Conservation (phyloP, 2,329 filamentous ascomycete species). For the Amauroascus verrucosus region DNA sequence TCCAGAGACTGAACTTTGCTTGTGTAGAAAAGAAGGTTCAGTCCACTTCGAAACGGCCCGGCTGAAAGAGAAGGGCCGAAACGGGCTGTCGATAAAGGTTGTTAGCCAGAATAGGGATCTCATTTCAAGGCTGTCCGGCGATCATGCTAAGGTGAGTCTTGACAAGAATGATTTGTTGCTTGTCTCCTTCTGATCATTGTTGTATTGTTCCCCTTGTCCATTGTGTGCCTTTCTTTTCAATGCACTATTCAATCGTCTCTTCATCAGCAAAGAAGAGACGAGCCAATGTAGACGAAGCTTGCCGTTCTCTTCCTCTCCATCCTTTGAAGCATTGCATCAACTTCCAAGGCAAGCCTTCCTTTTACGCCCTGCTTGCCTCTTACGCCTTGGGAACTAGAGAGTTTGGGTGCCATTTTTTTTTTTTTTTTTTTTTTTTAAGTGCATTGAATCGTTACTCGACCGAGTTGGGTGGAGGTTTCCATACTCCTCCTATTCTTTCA, state of each 20-base stretch:
- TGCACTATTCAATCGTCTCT: too few species aligned
- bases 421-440: too few species aligned
- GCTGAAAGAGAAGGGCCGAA: too few species aligned
- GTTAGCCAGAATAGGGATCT: not conserved
- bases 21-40: not conserved
- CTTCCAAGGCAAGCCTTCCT: too few species aligned
- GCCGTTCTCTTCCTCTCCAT: not conserved
- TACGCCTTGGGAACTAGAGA: not conserved
- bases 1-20: not conserved
- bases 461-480: too few species aligned
- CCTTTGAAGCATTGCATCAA: not conserved
- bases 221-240: too few species aligned
- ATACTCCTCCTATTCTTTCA: too few species aligned
- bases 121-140: not conserved
- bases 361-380: not conserved
- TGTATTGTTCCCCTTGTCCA: too few species aligned
- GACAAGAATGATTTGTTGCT: not conserved
- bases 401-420: not conserved
- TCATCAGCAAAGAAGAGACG: too few species aligned
- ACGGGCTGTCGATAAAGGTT: not conserved
- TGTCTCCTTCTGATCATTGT: too few species aligned
- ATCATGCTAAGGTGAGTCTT: constrained; percentile 6
- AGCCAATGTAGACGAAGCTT: not conserved
- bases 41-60: not conserved
- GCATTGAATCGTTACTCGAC: too few species aligned